Evolutionary conservation across 2,329 filamentous ascomycete species (phyloP).

Genomic region (Trichoderma sp.): DNA sequence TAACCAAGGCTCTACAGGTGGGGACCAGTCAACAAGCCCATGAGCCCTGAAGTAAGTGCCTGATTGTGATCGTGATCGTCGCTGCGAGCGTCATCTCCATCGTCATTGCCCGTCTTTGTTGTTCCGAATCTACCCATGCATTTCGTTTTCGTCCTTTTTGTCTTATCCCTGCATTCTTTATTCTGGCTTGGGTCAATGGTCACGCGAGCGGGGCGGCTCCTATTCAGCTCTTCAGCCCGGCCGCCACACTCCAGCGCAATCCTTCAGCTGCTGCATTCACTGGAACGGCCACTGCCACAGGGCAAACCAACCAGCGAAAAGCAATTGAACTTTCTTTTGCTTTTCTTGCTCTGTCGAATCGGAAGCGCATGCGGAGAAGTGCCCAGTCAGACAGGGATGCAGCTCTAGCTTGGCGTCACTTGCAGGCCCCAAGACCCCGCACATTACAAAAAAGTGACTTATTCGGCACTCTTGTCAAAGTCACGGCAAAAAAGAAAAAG

Average conservation of each 20-base stretch:
- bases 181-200: constrained; percentile 11
- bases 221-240: constrained; percentile 9
- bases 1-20: constrained; percentile 50
- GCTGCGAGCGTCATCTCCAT: constrained; percentile 21
- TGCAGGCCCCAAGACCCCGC: background rate
- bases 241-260: background rate
- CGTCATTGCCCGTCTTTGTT: background rate
- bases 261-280: background rate
- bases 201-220: constrained; percentile 18
- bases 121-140: constrained; percentile 5
- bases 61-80: constrained; percentile 4
- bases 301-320: background rate
- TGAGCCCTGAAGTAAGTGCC: constrained; percentile 80
- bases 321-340: background rate
- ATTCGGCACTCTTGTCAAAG: background rate
- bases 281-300: background rate
- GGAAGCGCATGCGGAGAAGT: constrained; percentile 14
- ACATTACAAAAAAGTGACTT: background rate
- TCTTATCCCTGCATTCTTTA: constrained; percentile 6
- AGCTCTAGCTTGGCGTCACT: constrained; percentile 10
- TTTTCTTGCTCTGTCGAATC: background rate
- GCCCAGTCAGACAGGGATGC: constrained; percentile 10
- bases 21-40: constrained; percentile 99
- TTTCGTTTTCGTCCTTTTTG: constrained; percentile 9
- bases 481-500: background rate